A percentile compares a stretch with the other conserved stretches of the same genome.
Evolutionary conservation across 257 asterid species (phyloP).

Genomic region (Hygrophila difformis): DNA sequence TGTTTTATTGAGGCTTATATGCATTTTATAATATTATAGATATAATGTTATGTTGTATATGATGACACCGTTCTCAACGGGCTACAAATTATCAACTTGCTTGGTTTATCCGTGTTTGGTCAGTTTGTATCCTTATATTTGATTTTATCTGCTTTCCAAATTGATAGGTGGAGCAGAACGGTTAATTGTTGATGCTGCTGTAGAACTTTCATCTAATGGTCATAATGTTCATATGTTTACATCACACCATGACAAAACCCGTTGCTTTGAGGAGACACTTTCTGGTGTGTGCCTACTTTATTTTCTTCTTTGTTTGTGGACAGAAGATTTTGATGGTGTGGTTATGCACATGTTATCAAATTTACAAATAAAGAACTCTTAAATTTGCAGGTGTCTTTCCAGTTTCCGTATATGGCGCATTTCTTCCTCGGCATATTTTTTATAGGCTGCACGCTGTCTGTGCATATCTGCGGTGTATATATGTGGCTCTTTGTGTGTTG

Average conservation of each 20-base stretch:
- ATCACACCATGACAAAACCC: slow-evolving; percentile 79
- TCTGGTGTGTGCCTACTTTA: slow-evolving; percentile 40
- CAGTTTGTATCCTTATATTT: no score
- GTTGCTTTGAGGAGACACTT: slow-evolving; percentile 90
- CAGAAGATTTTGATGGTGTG: background rate
- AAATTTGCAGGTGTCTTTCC: slow-evolving; percentile 56
- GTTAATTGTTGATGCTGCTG: slow-evolving; percentile 89
- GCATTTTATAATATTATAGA: no score
- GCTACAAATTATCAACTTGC: background rate
- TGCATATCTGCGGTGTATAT: slow-evolving; percentile 84
- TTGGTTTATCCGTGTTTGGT: no score
- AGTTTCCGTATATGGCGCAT: slow-evolving; percentile 73
- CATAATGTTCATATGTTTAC: slow-evolving; percentile 82
- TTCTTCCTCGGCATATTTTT: slow-evolving; percentile 78
- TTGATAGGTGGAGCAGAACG: slow-evolving; percentile 95
- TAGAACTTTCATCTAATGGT: slow-evolving; percentile 71
- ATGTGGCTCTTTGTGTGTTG: slow-evolving; percentile 68
- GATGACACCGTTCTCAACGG: no score
- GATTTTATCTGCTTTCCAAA: slow-evolving; percentile 4
- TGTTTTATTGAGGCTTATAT: no score
- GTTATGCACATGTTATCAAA: background rate
- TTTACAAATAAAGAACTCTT: slow-evolving; percentile 5
- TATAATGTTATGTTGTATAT: no score
- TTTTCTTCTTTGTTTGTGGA: background rate
- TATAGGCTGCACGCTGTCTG: slow-evolving; percentile 80